A percentile compares a stretch with the other conserved stretches of the same genome.
phyloP scores from a whole-genome alignment of 169 alveolate species.

The Plasmodium chabaudi region DNA sequence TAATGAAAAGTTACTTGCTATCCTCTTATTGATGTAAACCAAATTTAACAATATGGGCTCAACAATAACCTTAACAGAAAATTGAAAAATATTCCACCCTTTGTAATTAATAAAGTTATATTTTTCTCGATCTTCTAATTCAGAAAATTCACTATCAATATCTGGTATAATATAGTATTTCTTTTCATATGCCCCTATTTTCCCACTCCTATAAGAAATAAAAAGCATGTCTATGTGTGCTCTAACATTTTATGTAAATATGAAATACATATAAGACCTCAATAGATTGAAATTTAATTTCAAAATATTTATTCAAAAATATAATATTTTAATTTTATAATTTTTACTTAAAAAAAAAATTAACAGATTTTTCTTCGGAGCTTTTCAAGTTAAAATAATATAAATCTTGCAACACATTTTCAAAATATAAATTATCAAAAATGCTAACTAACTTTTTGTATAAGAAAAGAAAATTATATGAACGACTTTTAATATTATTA shows the following conservation, averaged over 20 bases:
- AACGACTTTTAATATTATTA: constrained; percentile 52
- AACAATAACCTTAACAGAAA: constrained; percentile 49
- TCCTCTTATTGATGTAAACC: constrained; percentile 22
- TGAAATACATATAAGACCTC: neutral
- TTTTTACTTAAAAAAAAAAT: constrained; percentile 46
- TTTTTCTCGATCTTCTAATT: constrained; percentile 27
- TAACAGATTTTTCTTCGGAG: constrained; percentile 40
- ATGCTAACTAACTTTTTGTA: constrained; percentile 27
- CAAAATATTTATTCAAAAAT: no score
- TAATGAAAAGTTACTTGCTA: constrained; percentile 18
- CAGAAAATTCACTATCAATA: constrained; percentile 42
- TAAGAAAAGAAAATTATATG: constrained; percentile 55
- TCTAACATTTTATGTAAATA: neutral
- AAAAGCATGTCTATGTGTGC: constrained; percentile 2
- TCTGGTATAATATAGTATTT: constrained; percentile 58
- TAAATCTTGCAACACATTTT: constrained; percentile 55
- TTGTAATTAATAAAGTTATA: constrained; percentile 14
- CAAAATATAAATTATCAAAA: constrained; percentile 59
- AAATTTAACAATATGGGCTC: constrained; percentile 70
- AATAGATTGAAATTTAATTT: no score
- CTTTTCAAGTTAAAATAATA: constrained; percentile 43
- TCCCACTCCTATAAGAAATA: constrained; percentile 26
- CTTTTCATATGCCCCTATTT: constrained; percentile 59
- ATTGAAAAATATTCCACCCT: constrained; percentile 44
- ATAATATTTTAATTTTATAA: neutral